Evolutionary conservation across 75 land plant genomes (phyloP).

Genomic region (Ceratopteris richardii): DNA sequence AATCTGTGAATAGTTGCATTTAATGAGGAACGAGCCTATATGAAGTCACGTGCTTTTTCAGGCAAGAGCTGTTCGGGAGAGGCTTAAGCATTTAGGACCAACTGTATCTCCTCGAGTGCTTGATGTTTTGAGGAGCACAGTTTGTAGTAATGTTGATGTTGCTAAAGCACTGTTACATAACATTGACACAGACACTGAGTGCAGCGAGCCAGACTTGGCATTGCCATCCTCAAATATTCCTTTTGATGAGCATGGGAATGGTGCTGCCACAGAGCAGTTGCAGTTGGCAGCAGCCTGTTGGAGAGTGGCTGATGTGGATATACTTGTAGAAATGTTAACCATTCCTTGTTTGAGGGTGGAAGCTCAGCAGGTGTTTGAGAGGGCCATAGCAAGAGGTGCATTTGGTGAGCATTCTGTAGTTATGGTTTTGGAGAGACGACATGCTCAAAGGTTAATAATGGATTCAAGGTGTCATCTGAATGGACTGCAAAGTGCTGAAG

Average conservation of each 20-base stretch:
- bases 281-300: conserved; percentile 34
- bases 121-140: conserved; percentile 32
- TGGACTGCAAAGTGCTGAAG: conserved; percentile 5
- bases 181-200: conserved; percentile 35
- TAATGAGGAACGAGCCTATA: too few relatives aligned
- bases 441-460: conserved; percentile 24
- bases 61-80: conserved; percentile 32
- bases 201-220: conserved; percentile 29
- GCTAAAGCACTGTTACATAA: conserved; percentile 38
- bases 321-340: conserved; percentile 36
- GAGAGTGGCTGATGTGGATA: conserved; percentile 42
- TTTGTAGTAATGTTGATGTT: conserved; percentile 22
- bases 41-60: too few relatives aligned
- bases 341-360: conserved; percentile 33
- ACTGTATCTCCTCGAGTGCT: conserved; percentile 33
- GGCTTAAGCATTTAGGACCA: conserved; percentile 37
- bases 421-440: conserved; percentile 40
- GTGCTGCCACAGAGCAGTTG: conserved; percentile 18
- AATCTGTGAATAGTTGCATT: too few relatives aligned
- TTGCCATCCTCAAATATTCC: conserved; percentile 14
- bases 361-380: conserved; percentile 40
- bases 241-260: conserved; percentile 23
- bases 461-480: conserved; percentile 18
- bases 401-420: conserved; percentile 36
- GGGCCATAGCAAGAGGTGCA: conserved; percentile 37